Percentiles rank a stretch among this genome's conserved stretches.
Evolutionary conservation across 176 grass and related monocot genomes (phyloP).

Genomic region (Tillandsia leiboldiana): DNA sequence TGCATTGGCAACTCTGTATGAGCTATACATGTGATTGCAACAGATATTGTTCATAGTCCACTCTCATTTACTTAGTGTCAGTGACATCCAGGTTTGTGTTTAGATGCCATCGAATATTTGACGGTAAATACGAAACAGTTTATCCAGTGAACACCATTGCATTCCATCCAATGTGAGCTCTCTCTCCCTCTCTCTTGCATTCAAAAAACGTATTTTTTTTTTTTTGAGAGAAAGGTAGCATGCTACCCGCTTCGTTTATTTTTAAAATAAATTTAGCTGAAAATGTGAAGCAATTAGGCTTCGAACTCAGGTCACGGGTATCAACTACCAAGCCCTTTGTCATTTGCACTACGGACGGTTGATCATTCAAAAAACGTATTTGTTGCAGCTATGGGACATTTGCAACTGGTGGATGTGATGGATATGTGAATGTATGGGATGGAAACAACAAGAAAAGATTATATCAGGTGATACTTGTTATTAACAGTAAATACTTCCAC

Average conservation of each 20-base stretch:
- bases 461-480: conserved; percentile 58
- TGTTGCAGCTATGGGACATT: conserved; percentile 82
- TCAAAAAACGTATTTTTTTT: not conserved
- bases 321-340: too few species aligned
- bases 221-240: too few species aligned
- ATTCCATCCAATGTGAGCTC: conserved; percentile 90
- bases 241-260: too few species aligned
- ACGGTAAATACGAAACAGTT: conserved; percentile 75
- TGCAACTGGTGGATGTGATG: conserved; percentile 92
- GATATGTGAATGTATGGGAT: conserved; percentile 98
- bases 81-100: conserved; percentile 75
- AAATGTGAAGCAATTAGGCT: too few species aligned
- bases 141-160: conserved; percentile 96
- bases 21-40: too few species aligned
- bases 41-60: not conserved
- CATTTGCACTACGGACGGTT: too few species aligned
- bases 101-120: conserved; percentile 93
- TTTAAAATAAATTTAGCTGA: too few species aligned
- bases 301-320: too few species aligned
- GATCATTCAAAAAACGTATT: not conserved
- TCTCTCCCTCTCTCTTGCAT: not conserved
- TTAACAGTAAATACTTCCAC: not conserved
- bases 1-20: too few species aligned
- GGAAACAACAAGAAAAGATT: conserved; percentile 95
- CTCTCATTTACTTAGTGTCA: not conserved